Evolutionary conservation across 495 filamentous ascomycete genomes (phyloP).

Genomic region (Poronia punctata): DNA sequence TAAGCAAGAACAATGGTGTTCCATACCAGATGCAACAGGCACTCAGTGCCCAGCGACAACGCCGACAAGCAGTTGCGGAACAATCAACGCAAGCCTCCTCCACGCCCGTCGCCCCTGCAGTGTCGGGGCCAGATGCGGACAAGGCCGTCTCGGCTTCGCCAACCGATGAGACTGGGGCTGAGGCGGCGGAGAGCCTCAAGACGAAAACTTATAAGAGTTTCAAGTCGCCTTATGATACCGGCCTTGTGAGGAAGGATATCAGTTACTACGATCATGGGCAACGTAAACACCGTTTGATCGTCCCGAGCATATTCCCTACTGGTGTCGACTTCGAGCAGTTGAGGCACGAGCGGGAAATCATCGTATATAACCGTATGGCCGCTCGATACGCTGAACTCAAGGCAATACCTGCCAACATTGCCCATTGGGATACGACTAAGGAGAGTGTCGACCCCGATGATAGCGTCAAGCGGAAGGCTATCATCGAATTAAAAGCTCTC

Average conservation of each 20-base stretch:
- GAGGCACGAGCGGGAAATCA: conserved; percentile 75
- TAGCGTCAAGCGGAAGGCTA: conserved; percentile 75
- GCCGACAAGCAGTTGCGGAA: conserved; percentile 50
- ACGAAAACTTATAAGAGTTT: conserved; percentile 47
- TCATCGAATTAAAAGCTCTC: conserved; percentile 89
- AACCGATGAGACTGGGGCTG: conserved; percentile 24
- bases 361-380: conserved; percentile 82
- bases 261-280: conserved; percentile 70
- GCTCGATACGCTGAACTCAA: conserved; percentile 78
- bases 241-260: conserved; percentile 50
- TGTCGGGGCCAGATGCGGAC: conserved; percentile 15
- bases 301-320: conserved; percentile 79
- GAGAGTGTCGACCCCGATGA: conserved; percentile 69
- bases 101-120: conserved; percentile 42
- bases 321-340: conserved; percentile 81
- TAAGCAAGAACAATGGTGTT: conserved; percentile 74
- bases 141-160: conserved; percentile 19
- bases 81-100: conserved; percentile 36
- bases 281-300: conserved; percentile 63
- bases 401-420: conserved; percentile 71
- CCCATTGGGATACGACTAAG: conserved; percentile 71
- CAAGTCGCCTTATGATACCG: conserved; percentile 56
- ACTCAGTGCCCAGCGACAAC: conserved; percentile 65
- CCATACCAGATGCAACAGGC: conserved; percentile 66
- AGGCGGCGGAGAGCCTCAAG: conserved; percentile 19